Evolutionary conservation across 352 stramenopile genomes (phyloP).

Genomic region (Pythium chondricola): DNA sequence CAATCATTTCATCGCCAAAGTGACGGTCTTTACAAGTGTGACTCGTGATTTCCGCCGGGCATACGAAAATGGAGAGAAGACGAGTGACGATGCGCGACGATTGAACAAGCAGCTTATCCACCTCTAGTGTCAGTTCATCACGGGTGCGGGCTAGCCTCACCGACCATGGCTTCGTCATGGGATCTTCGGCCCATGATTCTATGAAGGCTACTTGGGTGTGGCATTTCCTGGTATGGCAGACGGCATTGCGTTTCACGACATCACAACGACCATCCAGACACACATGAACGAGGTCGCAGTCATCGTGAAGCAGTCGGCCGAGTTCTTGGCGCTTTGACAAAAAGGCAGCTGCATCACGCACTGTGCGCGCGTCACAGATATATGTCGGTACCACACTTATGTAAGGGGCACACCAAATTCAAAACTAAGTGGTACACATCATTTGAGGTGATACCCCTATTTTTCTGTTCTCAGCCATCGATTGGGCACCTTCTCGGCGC

Average conservation of each 20-base stretch:
- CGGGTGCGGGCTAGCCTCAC: conserved; percentile 33
- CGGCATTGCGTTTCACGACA: conserved; percentile 35
- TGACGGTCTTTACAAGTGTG: conserved; percentile 21
- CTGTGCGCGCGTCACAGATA: neutral
- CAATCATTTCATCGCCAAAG: conserved; percentile 27
- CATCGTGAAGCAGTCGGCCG: conserved; percentile 26
- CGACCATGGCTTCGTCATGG: conserved; percentile 51
- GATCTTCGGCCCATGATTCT: conserved; percentile 45
- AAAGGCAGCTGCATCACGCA: too few species aligned
- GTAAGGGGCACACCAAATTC: too few species aligned
- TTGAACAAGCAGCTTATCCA: conserved; percentile 42
- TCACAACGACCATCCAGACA: conserved; percentile 22
- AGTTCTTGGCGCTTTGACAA: conserved; percentile 24
- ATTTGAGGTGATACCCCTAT: too few species aligned
- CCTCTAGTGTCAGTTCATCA: conserved; percentile 41
- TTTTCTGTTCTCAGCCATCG: too few species aligned
- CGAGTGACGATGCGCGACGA: neutral
- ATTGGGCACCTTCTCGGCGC: too few species aligned
- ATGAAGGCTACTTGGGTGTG: conserved; percentile 41
- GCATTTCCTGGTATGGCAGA: conserved; percentile 43
- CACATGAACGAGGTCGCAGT: conserved; percentile 34
- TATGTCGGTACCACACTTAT: neutral
- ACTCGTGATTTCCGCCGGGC: conserved; percentile 18
- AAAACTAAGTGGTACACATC: too few species aligned
- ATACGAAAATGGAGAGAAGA: neutral